Base-by-base conservation (phyloP, 495 filamentous ascomycete genomes). In the Penicillium daleae region DNA sequence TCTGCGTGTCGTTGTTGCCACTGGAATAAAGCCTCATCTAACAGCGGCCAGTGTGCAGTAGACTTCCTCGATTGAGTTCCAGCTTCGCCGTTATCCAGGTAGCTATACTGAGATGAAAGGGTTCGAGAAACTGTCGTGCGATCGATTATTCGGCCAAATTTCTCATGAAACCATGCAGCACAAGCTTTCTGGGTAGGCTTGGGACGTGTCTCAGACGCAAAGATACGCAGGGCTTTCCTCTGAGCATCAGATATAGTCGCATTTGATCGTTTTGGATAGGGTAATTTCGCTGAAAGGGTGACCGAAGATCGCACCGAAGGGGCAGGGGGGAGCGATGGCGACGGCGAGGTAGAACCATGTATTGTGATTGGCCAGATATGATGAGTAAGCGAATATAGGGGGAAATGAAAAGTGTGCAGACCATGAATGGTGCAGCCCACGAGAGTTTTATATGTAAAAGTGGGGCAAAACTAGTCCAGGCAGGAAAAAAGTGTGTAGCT, bases 101-200 rank as follows among this genome's bases (percentile, higher is more conserved):
- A 22, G 6, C 42, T 6, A 19, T 63, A 59, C 42, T 55, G 15
- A n/a, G 61, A 63, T 54, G 55, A 63, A 63, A 63, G 46, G 49
- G 57, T 49, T n/a, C 13, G 57, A 22, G 56, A 59, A 13, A 59
- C 48, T 1, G 61, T 52, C 5, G 56, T 22, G 5, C 61, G 49
- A 37, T 55, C 39, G 33, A 63, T 59, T 10, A 17, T 21, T 13
- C 44, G 56, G 15, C 50, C 22, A 49, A 63, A 63, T 55, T 59
- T 37, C 17, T 54, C 44, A 4, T 15, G 29, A 63, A 63, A 63
- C 56, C 61, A 63, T 19, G 52, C 56, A 24, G 27, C 61, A 35
- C 56, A 63, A 5, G 10, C 48, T 54, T 9, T 37, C 21, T 59
- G 27, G 24, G 55, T 46, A 6, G 61, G 46, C 7, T 4, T 22